phyloP scores from a whole-genome alignment of 108 stramenopile genomes.

The Cylindrotheca fusiformis region DNA sequence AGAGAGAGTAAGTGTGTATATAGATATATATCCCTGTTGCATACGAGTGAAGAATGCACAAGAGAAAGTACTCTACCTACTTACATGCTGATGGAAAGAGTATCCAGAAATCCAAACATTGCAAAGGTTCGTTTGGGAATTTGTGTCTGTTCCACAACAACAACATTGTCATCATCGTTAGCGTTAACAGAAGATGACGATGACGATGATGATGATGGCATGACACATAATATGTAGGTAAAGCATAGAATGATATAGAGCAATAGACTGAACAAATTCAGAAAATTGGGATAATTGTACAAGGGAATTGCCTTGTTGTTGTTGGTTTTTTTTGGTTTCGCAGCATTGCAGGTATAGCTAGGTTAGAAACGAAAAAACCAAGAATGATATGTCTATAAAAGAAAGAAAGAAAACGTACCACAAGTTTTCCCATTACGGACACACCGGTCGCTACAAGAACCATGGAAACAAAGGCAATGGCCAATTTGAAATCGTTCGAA shows the following conservation, averaged over 20 bases:
- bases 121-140: constrained; percentile 60
- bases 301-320: not conserved
- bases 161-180: constrained; percentile 38
- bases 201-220: constrained; percentile 30
- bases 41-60: too few relatives aligned
- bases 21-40: too few relatives aligned
- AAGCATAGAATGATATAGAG: constrained; percentile 83
- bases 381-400: too few relatives aligned
- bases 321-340: too few relatives aligned
- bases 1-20: too few relatives aligned
- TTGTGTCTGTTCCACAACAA: constrained; percentile 60
- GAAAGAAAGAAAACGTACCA: not conserved
- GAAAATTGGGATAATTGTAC: constrained; percentile 84
- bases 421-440: not conserved
- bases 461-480: not conserved
- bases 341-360: too few relatives aligned
- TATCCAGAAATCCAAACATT: not conserved
- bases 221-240: constrained; percentile 1
- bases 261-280: constrained; percentile 69
- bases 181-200: too few relatives aligned
- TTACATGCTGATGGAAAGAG: constrained; percentile 78
- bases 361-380: too few relatives aligned
- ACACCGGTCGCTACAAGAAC: not conserved
- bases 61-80: constrained; percentile 77
- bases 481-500: not conserved